Percentiles rank a stretch among this genome's conserved stretches.
phyloP scores from a whole-genome alignment of 2,329 filamentous ascomycete species.

The Alternaria angustiovoidea region DNA sequence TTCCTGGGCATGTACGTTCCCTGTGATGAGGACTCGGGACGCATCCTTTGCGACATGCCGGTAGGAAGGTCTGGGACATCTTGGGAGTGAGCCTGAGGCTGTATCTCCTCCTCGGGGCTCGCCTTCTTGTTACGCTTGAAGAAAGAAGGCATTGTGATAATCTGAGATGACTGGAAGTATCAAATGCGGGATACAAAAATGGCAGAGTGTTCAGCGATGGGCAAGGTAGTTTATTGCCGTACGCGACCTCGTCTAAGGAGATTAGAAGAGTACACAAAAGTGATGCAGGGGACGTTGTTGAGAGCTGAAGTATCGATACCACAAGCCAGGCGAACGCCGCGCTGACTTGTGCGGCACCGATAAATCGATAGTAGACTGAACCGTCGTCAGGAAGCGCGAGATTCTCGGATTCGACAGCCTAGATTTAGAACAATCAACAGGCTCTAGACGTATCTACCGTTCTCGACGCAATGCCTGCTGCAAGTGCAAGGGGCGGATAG shows the following conservation, averaged over 20 bases:
- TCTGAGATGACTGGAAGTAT: not conserved
- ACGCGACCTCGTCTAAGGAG: slow-evolving; percentile 1
- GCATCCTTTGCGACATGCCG: slow-evolving; percentile 14
- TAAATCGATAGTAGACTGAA: slow-evolving; percentile 16
- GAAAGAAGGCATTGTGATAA: slow-evolving; percentile 11
- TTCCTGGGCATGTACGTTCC: slow-evolving; percentile 9
- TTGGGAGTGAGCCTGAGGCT: slow-evolving; percentile 8
- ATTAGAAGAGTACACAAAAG: not conserved
- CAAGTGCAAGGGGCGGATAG: slow-evolving; percentile 12
- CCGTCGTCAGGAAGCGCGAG: slow-evolving; percentile 14
- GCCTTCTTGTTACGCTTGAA: slow-evolving; percentile 19
- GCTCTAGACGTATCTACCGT: slow-evolving; percentile 5
- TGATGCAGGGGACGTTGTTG: slow-evolving; percentile 5
- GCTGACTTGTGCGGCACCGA: slow-evolving; percentile 15
- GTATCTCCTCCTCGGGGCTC: not conserved
- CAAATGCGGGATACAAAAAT: not conserved
- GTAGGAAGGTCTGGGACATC: slow-evolving; percentile 14
- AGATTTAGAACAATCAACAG: slow-evolving; percentile 16
- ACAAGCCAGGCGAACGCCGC: slow-evolving; percentile 11
- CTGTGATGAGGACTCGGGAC: slow-evolving; percentile 1
- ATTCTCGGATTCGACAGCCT: slow-evolving; percentile 9
- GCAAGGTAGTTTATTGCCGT: slow-evolving; percentile 19
- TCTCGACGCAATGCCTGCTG: slow-evolving; percentile 7
- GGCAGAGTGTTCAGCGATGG: slow-evolving; percentile 3
- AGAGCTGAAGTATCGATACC: slow-evolving; percentile 15